Base-by-base conservation (phyloP, 192 early-diverging fungal species). In the Linnemannia schmuckeri region DNA sequence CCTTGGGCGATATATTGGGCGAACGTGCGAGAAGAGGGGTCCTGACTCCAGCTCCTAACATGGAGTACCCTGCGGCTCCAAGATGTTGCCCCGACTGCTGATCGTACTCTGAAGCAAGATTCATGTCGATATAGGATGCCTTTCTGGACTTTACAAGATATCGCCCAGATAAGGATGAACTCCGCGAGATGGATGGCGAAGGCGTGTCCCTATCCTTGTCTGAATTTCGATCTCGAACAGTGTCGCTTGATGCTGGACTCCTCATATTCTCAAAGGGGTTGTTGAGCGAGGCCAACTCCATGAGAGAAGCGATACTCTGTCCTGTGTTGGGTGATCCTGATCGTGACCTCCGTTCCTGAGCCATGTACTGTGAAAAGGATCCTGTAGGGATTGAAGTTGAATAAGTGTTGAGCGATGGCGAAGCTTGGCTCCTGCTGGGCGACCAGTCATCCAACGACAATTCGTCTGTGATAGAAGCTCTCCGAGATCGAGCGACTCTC, bases 361-460 rank as follows among this genome's bases (percentile, higher is more conserved):
- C 75, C 85, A 87, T 87, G 73, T 75, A 87, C 54, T 87, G 85
- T 30, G 85, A 74, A 44, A 87, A 87, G 0, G 85, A 87, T n/a
- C 76, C 85, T 55, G 85, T 87, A 6, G 85, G 85, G 44, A 87
- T 87, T 37, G 85, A 87, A 12, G 85, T 87, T n/a, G 85, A 87
- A 66, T 87, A 87, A 0, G 85, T 87, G 22, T 87, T 87, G 61
- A 87, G 79, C 37, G 85, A 87, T 12, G 85, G 85, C 4, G 79
- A 81, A 0, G 71, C 85, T 24, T 73, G 78, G 41, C 80, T 81
- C 38, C 85, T 38, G 6, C 78, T 76, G 3, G 85, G 76, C 4
- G 85, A 87, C 85, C 85, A 87, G 3, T 81, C 85, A 20, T 87
- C 85, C 38, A 87, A 30, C 0, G 85, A 87, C 18, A 87, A 38